phyloP scores from a whole-genome alignment of 805 yeast species.

The Wickerhamomyces canadensis region DNA sequence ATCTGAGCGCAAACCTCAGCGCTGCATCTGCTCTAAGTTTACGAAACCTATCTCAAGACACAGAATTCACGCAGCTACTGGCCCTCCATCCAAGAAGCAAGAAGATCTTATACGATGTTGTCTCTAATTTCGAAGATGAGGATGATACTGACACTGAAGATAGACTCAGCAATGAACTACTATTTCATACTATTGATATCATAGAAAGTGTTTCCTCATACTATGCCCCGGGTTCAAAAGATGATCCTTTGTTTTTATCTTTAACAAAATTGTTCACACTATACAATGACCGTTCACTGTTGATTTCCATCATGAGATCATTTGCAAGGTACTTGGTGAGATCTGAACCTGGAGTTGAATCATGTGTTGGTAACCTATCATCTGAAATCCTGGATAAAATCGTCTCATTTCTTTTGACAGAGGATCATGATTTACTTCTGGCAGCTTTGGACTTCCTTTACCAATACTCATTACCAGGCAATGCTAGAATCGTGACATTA shows the following conservation, averaged over 20 bases:
- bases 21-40: conserved; percentile 42
- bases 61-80: conserved; percentile 72
- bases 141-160: conserved; percentile 20
- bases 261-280: conserved; percentile 45
- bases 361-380: conserved; percentile 44
- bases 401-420: conserved; percentile 51
- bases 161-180: conserved; percentile 44
- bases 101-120: conserved; percentile 35
- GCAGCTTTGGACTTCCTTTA: conserved; percentile 79
- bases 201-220: conserved; percentile 82
- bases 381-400: conserved; percentile 44
- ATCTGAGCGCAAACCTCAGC: conserved; percentile 11
- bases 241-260: conserved; percentile 60
- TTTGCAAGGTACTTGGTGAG: conserved; percentile 74
- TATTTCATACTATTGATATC: conserved; percentile 68
- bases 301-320: conserved; percentile 68
- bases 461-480: conserved; percentile 67
- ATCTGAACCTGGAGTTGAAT: conserved; percentile 40
- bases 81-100: conserved; percentile 49
- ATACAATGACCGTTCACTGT: conserved; percentile 61
- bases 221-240: conserved; percentile 65
- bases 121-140: conserved; percentile 17
- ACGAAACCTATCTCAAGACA: conserved; percentile 80
- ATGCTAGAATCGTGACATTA: conserved; percentile 48
- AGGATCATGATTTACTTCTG: conserved; percentile 64